phyloP scores from a whole-genome alignment of 345 rosid species.

The Kandelia obovata region DNA sequence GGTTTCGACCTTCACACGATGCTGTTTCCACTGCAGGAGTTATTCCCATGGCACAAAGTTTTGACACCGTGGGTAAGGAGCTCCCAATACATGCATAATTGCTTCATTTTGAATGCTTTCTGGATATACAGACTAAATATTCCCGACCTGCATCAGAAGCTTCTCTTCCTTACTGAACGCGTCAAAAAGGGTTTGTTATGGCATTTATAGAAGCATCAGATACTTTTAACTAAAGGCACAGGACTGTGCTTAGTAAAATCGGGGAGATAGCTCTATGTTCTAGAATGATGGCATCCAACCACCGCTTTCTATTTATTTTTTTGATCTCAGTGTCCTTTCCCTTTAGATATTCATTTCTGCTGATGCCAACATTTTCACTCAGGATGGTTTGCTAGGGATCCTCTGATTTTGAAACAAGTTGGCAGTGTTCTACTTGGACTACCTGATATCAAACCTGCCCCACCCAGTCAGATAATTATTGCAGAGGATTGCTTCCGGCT shows the following conservation, averaged over 20 bases:
- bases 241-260: no score
- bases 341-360: not conserved
- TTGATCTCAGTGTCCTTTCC: not conserved
- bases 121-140: not conserved
- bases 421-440: constrained; percentile 58
- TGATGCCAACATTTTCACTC: constrained; percentile 14
- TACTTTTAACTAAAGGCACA: no score
- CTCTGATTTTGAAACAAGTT: constrained; percentile 53
- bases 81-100: not conserved
- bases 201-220: no score
- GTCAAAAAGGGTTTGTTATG: no score
- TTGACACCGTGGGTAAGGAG: constrained; percentile 83
- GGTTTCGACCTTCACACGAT: constrained; percentile 71
- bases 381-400: constrained; percentile 96
- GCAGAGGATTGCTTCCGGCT: constrained; percentile 72
- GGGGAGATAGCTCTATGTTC: not conserved
- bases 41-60: constrained; percentile 82
- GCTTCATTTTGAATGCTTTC: not conserved
- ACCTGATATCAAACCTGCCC: constrained; percentile 25
- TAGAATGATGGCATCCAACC: no score
- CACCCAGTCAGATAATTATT: constrained; percentile 52
- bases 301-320: no score
- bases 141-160: no score
- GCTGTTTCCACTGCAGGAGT: constrained; percentile 59
- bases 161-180: no score